A percentile compares a stretch with the other conserved stretches of the same genome.
Conservation (phyloP, 2,329 filamentous ascomycete genomes). For the Tricladium varicosporioides region DNA sequence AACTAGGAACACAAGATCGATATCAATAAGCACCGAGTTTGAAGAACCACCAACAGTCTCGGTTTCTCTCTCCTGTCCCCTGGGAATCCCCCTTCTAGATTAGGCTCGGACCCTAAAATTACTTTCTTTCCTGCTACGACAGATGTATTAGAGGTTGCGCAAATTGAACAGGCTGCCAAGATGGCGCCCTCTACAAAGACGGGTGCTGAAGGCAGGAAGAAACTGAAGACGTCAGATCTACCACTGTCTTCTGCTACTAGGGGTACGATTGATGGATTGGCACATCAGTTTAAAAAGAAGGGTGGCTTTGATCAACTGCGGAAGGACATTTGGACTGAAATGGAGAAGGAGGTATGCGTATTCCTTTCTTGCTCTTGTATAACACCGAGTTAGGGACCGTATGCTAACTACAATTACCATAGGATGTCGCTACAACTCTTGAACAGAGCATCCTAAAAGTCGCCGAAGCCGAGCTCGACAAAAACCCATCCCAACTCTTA, state of each 20-base stretch:
- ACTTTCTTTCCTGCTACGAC: neutral
- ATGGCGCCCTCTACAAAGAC: slow-evolving; percentile 12
- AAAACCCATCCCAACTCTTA: slow-evolving; percentile 68
- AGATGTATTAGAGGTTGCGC: neutral
- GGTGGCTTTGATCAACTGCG: slow-evolving; percentile 77
- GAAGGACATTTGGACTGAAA: slow-evolving; percentile 74
- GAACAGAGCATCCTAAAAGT: slow-evolving; percentile 66
- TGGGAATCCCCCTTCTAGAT: too few species aligned
- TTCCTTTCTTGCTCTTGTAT: neutral
- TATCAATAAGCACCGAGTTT: too few species aligned
- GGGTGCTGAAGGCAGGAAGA: slow-evolving; percentile 36
- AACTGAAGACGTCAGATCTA: slow-evolving; percentile 72
- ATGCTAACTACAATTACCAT: slow-evolving; percentile 8
- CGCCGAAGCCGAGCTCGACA: slow-evolving; percentile 71
- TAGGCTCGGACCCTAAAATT: too few species aligned
- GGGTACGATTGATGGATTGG: slow-evolving; percentile 69
- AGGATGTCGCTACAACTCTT: slow-evolving; percentile 71
- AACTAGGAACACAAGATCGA: too few species aligned
- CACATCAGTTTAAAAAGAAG: slow-evolving; percentile 84
- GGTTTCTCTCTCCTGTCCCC: too few species aligned
- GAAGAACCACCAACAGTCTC: too few species aligned
- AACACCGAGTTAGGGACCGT: neutral
- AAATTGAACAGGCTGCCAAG: neutral
- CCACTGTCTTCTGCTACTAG: slow-evolving; percentile 72
- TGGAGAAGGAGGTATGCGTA: slow-evolving; percentile 60